Percentiles rank a stretch among this genome's conserved stretches.
Conservation (phyloP, 108 stramenopile genomes). For the Seminavis robusta region DNA sequence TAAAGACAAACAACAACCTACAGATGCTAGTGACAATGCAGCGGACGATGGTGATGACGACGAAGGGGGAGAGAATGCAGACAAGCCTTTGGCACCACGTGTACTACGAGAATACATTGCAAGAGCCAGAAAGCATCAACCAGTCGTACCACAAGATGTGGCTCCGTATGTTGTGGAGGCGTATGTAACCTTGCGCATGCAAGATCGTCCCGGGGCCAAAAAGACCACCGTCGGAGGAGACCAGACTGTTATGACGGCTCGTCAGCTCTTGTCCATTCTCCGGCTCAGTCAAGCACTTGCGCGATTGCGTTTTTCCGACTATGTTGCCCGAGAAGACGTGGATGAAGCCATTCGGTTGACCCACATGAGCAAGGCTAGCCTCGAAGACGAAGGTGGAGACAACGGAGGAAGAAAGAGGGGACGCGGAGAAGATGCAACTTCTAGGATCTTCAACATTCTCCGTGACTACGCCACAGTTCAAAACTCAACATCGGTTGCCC, state of each 20-base stretch:
- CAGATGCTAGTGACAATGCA: conserved; percentile 7
- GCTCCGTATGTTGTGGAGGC: conserved; percentile 96
- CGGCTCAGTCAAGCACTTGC: conserved; percentile 94
- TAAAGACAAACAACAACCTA: conserved; percentile 8
- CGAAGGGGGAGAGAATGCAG: too few species aligned
- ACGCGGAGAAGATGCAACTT: conserved; percentile 66
- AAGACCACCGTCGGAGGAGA: conserved; percentile 54
- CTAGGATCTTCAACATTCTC: conserved; percentile 74
- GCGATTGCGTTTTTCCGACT: conserved; percentile 91
- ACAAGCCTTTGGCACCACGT: conserved; percentile 61
- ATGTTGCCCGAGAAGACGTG: conserved; percentile 94
- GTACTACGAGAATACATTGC: conserved; percentile 93
- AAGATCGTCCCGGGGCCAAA: conserved; percentile 59
- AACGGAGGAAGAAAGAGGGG: conserved; percentile 22
- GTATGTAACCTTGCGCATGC: conserved; percentile 89
- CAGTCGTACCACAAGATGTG: conserved; percentile 89
- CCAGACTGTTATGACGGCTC: conserved; percentile 96
- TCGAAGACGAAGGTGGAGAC: conserved; percentile 18
- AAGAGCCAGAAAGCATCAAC: conserved; percentile 87
- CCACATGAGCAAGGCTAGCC: conserved; percentile 85
- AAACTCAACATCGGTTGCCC: conserved; percentile 39
- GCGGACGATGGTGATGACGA: conserved; percentile 19
- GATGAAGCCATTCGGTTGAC: conserved; percentile 97
- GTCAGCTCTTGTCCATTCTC: conserved; percentile 96
- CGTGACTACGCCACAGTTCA: conserved; percentile 63